These are phyloP conservation scores for Fusarium hostae DNA, from an alignment of 2,329 filamentous ascomycete species.

Conservation along the genomic window DNA sequence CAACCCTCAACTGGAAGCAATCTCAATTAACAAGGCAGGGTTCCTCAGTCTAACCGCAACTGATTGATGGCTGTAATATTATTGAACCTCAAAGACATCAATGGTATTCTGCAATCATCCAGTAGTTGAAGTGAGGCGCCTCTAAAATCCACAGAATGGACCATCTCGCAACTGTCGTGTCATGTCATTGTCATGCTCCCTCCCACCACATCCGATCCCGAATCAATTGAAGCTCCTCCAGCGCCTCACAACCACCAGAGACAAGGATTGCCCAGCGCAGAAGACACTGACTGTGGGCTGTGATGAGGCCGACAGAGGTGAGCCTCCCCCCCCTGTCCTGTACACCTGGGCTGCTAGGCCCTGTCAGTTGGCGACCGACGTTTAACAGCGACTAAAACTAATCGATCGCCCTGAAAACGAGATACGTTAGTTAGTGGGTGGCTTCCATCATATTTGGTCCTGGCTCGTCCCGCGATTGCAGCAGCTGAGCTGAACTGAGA, in stretches of 20 bases:
- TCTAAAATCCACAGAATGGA: conserved; percentile 1
- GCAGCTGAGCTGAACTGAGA: conserved; percentile 5
- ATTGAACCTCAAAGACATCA: background rate
- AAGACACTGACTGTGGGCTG: conserved; percentile 13
- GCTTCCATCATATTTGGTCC: conserved; percentile 7
- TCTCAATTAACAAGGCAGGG: conserved; percentile 1
- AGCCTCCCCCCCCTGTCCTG: background rate
- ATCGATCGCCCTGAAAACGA: conserved; percentile 29
- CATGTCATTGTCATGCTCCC: conserved; percentile 32
- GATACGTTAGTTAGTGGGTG: background rate
- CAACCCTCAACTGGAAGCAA: no score
- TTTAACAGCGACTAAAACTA: conserved; percentile 7
- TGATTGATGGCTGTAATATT: background rate
- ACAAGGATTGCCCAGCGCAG: conserved; percentile 46
- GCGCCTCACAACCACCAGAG: conserved; percentile 29
- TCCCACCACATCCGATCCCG: conserved; percentile 5
- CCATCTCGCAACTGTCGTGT: conserved; percentile 10
- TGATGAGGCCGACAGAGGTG: conserved; percentile 8
- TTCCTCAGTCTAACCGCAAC: background rate
- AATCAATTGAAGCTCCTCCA: background rate
- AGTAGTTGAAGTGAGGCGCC: conserved; percentile 37
- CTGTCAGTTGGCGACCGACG: conserved; percentile 13
- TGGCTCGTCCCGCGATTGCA: background rate
- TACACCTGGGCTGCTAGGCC: background rate
- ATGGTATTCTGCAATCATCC: background rate